Evolutionary conservation across 768 basidiomycete genomes (phyloP).

Genomic region (Phylloporus rhodoxanthus): DNA sequence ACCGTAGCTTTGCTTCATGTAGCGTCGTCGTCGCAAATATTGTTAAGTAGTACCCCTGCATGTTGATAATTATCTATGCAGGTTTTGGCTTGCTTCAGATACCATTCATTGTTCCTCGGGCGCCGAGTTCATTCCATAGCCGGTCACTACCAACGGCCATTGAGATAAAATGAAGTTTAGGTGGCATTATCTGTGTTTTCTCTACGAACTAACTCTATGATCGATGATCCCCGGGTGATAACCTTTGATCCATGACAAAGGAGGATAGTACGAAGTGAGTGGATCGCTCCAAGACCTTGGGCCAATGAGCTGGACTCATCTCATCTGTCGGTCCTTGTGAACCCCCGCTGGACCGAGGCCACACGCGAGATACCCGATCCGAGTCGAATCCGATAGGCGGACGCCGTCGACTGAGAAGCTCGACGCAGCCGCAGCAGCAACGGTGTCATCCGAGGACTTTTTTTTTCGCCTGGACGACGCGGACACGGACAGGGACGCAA

Average conservation of each 20-base stretch:
- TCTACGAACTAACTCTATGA: not conserved
- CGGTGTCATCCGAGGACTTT: not conserved
- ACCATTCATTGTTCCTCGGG: not conserved
- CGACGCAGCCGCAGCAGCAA: not conserved
- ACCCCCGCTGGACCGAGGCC: not conserved
- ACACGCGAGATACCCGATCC: not conserved
- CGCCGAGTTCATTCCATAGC: not conserved
- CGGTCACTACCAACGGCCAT: not conserved
- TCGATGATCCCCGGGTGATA: not conserved
- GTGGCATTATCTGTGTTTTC: not conserved
- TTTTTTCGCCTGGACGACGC: not conserved
- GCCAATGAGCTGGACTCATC: not conserved
- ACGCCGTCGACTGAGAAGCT: not conserved
- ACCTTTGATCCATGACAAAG: not conserved
- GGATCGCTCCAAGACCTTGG: not conserved
- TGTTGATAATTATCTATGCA: conserved; percentile 7
- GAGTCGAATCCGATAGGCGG: not conserved
- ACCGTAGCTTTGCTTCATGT: conserved; percentile 28
- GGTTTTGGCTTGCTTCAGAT: not conserved
- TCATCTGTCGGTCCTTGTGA: not conserved
- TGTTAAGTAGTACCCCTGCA: conserved; percentile 15
- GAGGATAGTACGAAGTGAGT: not conserved
- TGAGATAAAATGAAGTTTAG: not conserved
- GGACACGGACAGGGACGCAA: not conserved
- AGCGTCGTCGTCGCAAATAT: conserved; percentile 24